Evolutionary conservation across 257 asterid genomes (phyloP), one percentile per base, ranked within the genome.

Genomic region (Penstemon davidsonii): DNA sequence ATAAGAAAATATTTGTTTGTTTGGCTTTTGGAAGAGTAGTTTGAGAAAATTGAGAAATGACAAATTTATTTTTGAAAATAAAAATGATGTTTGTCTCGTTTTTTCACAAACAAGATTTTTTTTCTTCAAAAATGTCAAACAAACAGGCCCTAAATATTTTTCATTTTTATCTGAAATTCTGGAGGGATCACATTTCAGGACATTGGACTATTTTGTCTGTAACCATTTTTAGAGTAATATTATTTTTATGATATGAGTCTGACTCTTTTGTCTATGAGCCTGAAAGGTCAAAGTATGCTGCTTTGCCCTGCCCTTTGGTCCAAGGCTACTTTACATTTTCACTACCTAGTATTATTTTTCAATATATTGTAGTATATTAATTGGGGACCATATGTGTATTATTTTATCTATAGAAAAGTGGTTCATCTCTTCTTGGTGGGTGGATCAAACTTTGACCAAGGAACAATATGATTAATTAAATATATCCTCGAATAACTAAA

Each of bases 241-340:
- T 60, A 38, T 60, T 13, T 25, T 39, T 4, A 5, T n/a, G 3
- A 25, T 25, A 25, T 25, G 33, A 2, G 10, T 37, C n/a, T 55
- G 68, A 38, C 52, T 52, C 68, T 63, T 61, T 63, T 63, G 68
- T 63, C 68, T 45, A 45, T 41, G 67, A 63, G 19, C 37, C 55
- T 43, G 25, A 63, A 63, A 63, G 68, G 68, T 63, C 68, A 63
- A 63, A 46, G 46, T 49, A 63, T 63, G 68, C 68, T 46, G 56
- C 68, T 46, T 62, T 54, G 59, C 59, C 9, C 37, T 54, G 59
- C 59, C 9, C 37, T 54, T 54, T 55, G 39, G 60, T 12, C 60
- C 39, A 55, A 55, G 1, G 7, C 25, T 18, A 7, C 33, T 15
- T 18, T 18, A 2, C 5, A 15, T 42, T 62, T 45, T 45, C 5